phyloP scores from a whole-genome alignment of 345 rosid genomes.

The Moricandia arvensis region DNA sequence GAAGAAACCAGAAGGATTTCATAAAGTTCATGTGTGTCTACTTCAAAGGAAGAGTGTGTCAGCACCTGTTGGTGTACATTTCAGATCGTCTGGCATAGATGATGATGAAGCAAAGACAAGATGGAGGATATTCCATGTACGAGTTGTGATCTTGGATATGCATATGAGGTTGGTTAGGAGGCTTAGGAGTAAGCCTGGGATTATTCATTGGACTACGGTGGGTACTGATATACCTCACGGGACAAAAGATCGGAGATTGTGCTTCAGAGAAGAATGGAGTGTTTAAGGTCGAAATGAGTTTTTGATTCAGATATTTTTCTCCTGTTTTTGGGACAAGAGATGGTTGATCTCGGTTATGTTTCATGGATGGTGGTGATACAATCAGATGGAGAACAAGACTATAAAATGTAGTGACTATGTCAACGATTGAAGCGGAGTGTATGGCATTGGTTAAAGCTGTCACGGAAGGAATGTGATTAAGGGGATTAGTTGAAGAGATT shows the following conservation, averaged over 20 bases:
- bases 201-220: too few relatives aligned
- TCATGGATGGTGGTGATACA: neutral
- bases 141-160: too few relatives aligned
- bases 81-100: too few relatives aligned
- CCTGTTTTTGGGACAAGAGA: neutral
- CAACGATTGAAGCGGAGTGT: neutral
- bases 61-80: too few relatives aligned
- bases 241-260: neutral
- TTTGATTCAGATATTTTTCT: neutral
- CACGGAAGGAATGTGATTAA: neutral
- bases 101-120: too few relatives aligned
- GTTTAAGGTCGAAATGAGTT: neutral
- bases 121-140: too few relatives aligned
- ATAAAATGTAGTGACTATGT: neutral
- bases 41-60: too few relatives aligned
- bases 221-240: neutral
- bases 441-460: neutral
- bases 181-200: too few relatives aligned
- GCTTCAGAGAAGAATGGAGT: neutral
- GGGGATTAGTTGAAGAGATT: neutral
- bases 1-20: too few relatives aligned
- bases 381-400: neutral
- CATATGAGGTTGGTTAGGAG: too few relatives aligned
- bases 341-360: neutral
- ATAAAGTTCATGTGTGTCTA: too few relatives aligned